Base-by-base conservation (phyloP, 805 yeast species). In the Hanseniaspora lachancei region DNA sequence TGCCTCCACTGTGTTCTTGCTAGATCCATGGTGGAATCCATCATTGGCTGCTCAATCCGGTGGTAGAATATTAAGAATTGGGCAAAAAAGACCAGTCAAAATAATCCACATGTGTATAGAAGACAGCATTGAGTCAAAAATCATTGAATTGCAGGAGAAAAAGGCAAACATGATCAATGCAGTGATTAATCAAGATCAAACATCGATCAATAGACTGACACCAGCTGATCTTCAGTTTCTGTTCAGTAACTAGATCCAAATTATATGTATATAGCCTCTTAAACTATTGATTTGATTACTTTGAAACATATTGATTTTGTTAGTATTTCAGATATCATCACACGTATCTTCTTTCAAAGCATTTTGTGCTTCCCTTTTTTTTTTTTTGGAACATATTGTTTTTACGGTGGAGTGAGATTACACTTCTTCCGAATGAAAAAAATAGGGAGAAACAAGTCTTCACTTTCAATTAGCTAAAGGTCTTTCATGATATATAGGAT, bases 1-100 rank as follows among this genome's bases (percentile, higher is more conserved):
- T 64, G 97, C 98, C 0, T 89, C 95, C 2, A 97, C 91, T 64
- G 97, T 93, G 48, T 93, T 93, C 62, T 76, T 93, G 47, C 74
- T 93, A 74, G 99, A 93, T 64, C 97, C 97, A 38, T 93, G 98
- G 98, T 93, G 98, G 97, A 95, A 93, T 66, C 97, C 97, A 1
- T 85, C 95, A 61, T 93, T 91, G 8, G 98, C 93, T 68, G 93
- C 97, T 89, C 99, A 93, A 68, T 84, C 95, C 51, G 96, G 95
- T 69, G 99, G 93, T 69, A 81, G 99, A 71, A 97, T 93, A 23
- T 97, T 93, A 70, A 80, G 99, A 70, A 93, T 93, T 60, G 97
- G 97, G 6, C 99, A 93, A 68, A 86, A 78, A 62, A 72, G 99
- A 61, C 98, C 99, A 0, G 96, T 93, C 10, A 78, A 87, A 59